phyloP scores from a whole-genome alignment of 2,329 filamentous ascomycete genomes.

The Nemania sp. region DNA sequence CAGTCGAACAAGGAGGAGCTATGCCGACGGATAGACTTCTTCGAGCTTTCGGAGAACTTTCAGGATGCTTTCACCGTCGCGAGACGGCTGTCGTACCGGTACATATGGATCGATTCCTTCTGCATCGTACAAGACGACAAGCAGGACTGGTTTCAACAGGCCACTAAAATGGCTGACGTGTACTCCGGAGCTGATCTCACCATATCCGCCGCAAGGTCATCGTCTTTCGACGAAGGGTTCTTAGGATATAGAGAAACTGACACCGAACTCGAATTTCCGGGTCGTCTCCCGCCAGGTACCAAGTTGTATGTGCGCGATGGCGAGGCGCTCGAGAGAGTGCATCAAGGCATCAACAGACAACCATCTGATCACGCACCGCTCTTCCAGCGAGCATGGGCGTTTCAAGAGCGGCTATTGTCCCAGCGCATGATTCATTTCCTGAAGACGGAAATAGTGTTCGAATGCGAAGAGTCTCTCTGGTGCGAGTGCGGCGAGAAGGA shows the following conservation, averaged over 20 bases:
- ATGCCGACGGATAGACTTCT: conserved; percentile 10
- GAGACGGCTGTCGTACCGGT: conserved; percentile 11
- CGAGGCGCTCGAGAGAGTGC: conserved; percentile 5
- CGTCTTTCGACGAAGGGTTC: conserved; percentile 13
- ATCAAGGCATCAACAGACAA: conserved; percentile 16
- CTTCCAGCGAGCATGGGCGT: conserved; percentile 17
- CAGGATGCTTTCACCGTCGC: conserved; percentile 16
- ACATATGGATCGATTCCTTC: conserved; percentile 18
- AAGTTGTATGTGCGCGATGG: conserved; percentile 11
- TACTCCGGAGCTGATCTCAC: conserved; percentile 15
- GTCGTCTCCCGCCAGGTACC: neutral
- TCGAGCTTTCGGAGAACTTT: conserved; percentile 10
- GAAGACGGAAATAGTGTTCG: conserved; percentile 10
- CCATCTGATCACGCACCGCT: conserved; percentile 8
- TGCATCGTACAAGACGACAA: conserved; percentile 15
- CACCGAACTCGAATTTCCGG: neutral
- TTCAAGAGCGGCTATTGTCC: conserved; percentile 13
- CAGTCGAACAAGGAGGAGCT: conserved; percentile 10
- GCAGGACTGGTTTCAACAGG: conserved; percentile 12
- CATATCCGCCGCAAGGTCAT: conserved; percentile 11
- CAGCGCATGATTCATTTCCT: conserved; percentile 15
- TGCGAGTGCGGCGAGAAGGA: conserved; percentile 15
- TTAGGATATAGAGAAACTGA: conserved; percentile 5
- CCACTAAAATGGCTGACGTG: conserved; percentile 14
- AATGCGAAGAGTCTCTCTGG: conserved; percentile 16